phyloP scores from a whole-genome alignment of 192 early-diverging fungal genomes.

The Coemansia sp. region DNA sequence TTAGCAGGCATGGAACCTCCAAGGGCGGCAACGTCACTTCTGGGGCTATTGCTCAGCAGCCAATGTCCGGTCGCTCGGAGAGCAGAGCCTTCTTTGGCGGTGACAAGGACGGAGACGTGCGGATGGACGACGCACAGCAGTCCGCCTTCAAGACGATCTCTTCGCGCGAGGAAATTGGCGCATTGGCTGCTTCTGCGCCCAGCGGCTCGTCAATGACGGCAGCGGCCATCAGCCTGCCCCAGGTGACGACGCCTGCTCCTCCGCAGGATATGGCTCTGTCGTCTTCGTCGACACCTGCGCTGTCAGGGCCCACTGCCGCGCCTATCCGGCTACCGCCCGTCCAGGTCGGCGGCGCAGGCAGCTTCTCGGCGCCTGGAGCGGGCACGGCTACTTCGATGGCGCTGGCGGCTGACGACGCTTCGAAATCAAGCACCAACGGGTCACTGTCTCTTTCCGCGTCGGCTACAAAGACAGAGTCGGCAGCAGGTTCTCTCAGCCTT shows the following conservation, averaged over 20 bases:
- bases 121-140: conserved; percentile 25
- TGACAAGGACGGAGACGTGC: conserved; percentile 37
- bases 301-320: conserved; percentile 42
- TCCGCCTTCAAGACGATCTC: conserved; percentile 9
- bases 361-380: conserved; percentile 15
- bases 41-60: not conserved
- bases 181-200: conserved; percentile 2
- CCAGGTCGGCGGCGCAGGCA: conserved; percentile 27
- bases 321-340: conserved; percentile 50
- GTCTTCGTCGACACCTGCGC: conserved; percentile 19
- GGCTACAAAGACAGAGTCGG: not conserved
- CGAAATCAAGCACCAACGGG: conserved; percentile 5
- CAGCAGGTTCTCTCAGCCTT: conserved; percentile 16
- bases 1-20: conserved; percentile 11
- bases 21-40: not conserved
- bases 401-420: conserved; percentile 7
- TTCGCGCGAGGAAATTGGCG: conserved; percentile 4
- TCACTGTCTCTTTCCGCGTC: not conserved
- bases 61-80: conserved; percentile 1
- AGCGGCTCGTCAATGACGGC: conserved; percentile 7
- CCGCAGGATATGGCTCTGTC: conserved; percentile 12
- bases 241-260: conserved; percentile 22
- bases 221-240: conserved; percentile 30
- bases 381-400: not conserved
- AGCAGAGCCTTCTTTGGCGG: conserved; percentile 7